Evolutionary conservation across 495 filamentous ascomycete genomes (phyloP).

Genomic region (Thermothielavioides terrestris): DNA sequence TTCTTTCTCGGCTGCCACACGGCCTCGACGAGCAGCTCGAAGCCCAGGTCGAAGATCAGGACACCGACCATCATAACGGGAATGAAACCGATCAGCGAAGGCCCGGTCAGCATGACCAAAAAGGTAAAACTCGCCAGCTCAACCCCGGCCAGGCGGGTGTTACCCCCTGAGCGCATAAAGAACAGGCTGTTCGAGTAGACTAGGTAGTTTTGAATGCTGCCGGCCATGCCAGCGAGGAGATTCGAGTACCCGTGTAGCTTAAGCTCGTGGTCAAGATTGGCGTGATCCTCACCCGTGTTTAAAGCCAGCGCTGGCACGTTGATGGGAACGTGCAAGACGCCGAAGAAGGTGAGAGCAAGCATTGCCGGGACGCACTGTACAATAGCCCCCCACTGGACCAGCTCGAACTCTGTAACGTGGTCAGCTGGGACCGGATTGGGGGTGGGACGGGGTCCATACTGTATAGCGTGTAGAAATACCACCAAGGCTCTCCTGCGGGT

Average conservation of each 20-base stretch:
- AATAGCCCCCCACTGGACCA: constrained; percentile 65
- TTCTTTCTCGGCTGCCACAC: constrained; percentile 82
- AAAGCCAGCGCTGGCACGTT: constrained; percentile 90
- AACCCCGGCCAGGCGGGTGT: constrained; percentile 78
- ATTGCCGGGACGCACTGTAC: constrained; percentile 79
- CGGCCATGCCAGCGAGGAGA: constrained; percentile 70
- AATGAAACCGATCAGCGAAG: constrained; percentile 82
- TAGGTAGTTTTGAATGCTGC: constrained; percentile 95
- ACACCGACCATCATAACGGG: constrained; percentile 95
- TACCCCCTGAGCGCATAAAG: constrained; percentile 84
- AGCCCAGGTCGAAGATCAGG: constrained; percentile 86
- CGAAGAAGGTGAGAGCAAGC: constrained; percentile 96
- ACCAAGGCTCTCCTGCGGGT: constrained; percentile 79
- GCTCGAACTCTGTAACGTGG: constrained; percentile 15
- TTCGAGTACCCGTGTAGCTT: constrained; percentile 92
- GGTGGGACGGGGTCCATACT: constrained; percentile 43
- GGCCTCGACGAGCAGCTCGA: constrained; percentile 82
- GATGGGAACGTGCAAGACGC: constrained; percentile 92
- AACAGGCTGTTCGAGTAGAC: constrained; percentile 95
- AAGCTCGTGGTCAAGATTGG: constrained; percentile 84
- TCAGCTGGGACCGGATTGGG: neutral
- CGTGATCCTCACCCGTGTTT: constrained; percentile 80
- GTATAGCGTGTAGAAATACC: constrained; percentile 93
- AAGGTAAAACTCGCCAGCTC: constrained; percentile 73
- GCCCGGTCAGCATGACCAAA: constrained; percentile 74